Evolutionary conservation across 1,284 basidiomycete species (phyloP).

Genomic region (Apiotrichum mycotoxinovorans): DNA sequence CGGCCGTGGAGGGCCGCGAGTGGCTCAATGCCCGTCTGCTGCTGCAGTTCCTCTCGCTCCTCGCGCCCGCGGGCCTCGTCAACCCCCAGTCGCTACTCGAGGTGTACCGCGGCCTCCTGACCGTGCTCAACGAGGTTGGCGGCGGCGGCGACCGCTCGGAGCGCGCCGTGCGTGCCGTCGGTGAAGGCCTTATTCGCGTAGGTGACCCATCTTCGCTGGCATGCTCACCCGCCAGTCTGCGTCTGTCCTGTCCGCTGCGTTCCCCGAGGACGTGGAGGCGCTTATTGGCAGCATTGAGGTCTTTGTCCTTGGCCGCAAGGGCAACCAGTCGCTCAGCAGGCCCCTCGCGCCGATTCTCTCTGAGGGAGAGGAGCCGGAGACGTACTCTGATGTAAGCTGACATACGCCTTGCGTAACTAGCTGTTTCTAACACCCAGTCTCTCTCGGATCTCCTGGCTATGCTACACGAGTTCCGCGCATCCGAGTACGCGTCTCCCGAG

Average conservation of each 20-base stretch:
- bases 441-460: slow-evolving; percentile 38
- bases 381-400: slow-evolving; percentile 34
- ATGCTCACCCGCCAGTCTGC: slow-evolving; percentile 47
- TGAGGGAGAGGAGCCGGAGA: slow-evolving; percentile 32
- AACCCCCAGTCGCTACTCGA: slow-evolving; percentile 69
- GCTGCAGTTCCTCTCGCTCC: slow-evolving; percentile 86
- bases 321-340: slow-evolving; percentile 26
- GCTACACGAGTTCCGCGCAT: slow-evolving; percentile 34
- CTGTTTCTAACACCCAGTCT: no score
- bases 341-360: slow-evolving; percentile 38
- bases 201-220: slow-evolving; percentile 28
- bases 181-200: slow-evolving; percentile 79
- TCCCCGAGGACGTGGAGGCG: slow-evolving; percentile 35
- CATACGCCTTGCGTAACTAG: neutral
- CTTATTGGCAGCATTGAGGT: slow-evolving; percentile 38
- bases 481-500: slow-evolving; percentile 26
- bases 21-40: slow-evolving; percentile 84
- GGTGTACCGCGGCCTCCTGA: slow-evolving; percentile 73
- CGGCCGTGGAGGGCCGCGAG: slow-evolving; percentile 74
- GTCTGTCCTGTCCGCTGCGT: slow-evolving; percentile 28
- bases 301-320: slow-evolving; percentile 34
- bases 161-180: slow-evolving; percentile 77
- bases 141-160: slow-evolving; percentile 82
- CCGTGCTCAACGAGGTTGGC: slow-evolving; percentile 83
- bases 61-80: slow-evolving; percentile 71